Conservation (phyloP, 345 rosid genomes). For the Microcos paniculata region DNA sequence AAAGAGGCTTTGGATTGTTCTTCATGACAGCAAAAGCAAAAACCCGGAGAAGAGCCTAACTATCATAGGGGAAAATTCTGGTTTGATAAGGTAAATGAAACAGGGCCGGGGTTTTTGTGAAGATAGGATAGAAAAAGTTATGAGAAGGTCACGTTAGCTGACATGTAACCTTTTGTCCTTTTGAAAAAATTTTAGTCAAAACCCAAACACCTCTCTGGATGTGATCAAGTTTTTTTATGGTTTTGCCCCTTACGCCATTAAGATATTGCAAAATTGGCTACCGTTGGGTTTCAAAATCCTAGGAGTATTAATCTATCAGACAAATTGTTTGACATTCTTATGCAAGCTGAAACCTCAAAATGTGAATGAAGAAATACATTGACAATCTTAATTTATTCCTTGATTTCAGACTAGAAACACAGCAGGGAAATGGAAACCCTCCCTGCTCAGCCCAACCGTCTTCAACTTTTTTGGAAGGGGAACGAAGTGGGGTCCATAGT, state of each 20-base stretch:
- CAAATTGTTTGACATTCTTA: background rate
- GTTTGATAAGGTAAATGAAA: background rate
- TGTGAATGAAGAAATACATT: background rate
- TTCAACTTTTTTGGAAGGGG: background rate
- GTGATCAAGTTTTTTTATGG: background rate
- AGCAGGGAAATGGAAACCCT: background rate
- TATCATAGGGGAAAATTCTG: background rate
- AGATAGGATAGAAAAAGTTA: background rate
- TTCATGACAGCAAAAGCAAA: slow-evolving; percentile 23
- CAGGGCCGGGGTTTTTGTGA: background rate
- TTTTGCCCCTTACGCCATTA: background rate
- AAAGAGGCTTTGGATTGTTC: slow-evolving; percentile 12
- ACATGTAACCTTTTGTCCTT: background rate
- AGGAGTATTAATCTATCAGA: background rate
- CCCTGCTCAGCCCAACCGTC: background rate
- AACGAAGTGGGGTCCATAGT: background rate
- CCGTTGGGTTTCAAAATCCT: background rate
- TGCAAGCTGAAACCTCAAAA: background rate
- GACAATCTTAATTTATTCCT: background rate
- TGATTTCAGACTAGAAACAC: background rate
- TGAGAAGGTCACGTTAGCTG: background rate
- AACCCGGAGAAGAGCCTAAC: slow-evolving; percentile 7
- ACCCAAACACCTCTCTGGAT: background rate
- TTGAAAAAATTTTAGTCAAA: slow-evolving; percentile 1
- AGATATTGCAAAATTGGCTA: background rate